Evolutionary conservation across 352 stramenopile genomes (phyloP), one percentile per base, ranked within the genome.

Genomic region (Pythium pyrilobum): DNA sequence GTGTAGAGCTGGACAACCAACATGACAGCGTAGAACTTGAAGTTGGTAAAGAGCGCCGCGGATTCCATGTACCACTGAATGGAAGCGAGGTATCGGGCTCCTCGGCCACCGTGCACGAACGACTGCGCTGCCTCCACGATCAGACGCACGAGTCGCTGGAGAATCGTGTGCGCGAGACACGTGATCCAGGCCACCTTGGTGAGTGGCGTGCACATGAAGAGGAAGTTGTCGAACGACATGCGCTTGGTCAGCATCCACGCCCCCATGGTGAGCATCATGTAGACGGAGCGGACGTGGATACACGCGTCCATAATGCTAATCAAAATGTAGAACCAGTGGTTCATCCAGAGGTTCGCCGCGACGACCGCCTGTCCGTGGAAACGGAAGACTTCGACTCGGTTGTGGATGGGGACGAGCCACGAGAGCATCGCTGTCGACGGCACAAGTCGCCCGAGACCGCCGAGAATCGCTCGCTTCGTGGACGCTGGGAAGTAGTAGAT

Each of bases 371-470:
- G 10, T 9, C 24, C 41, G 8, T 47, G 41, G 52, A 46, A 64
- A 46, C 23, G 25, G 62, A 52, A 37, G 53, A 77, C 27, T 59
- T 56, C 27, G 55, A 16, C 57, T 46, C 59, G 31, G 57, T 74
- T 31, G 57, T 59, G 9, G 43, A 44, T 5, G 45, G 29, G 37
- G 3, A 31, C 23, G 4, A 40, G 18, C 8, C 16, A n/a, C 11
- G 24, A 11, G 10, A 44, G 55, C 24, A 71, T 47, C 27, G 65
- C 64, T 23, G 72, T 29, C 21, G 69, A 66, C 0, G 46, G 34
- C 29, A 40, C 23, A 11, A 44, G 25, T 43, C 37, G 8, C 11
- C 33, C 27, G 18, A 49, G 6, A 21, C 34, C 6, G 18, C 43
- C 34, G 3, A 47, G 16, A n/a, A 54, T 9, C 5, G 25, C 18